Evolutionary conservation across 306 rosid genomes (phyloP).

Genomic region (Crotalaria pallida): DNA sequence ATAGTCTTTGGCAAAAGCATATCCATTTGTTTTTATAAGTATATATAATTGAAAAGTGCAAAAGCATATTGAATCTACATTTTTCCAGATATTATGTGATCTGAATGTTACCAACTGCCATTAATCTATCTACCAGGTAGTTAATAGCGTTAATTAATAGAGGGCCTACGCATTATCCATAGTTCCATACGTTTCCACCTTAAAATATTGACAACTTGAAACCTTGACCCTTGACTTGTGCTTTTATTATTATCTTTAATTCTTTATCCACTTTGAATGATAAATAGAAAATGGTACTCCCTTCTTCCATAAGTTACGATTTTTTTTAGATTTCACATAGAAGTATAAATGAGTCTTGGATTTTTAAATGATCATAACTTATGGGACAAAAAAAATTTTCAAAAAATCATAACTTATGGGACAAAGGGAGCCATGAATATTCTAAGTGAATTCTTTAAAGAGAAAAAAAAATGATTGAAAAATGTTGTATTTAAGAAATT

Average conservation of each 20-base stretch:
- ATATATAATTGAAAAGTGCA: background rate
- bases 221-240: background rate
- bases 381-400: too few relatives aligned
- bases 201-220: background rate
- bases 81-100: background rate
- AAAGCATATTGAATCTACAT: background rate
- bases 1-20: background rate
- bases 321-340: too few relatives aligned
- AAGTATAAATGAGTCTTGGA: too few relatives aligned
- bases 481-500: too few relatives aligned
- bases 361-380: too few relatives aligned
- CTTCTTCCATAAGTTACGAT: too few relatives aligned
- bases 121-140: background rate
- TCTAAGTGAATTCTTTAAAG: too few relatives aligned
- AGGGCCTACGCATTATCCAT: conserved; percentile 21
- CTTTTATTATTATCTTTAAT: conserved; percentile 16
- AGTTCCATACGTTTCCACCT: background rate
- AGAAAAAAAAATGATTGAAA: too few relatives aligned
- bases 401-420: too few relatives aligned
- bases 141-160: background rate
- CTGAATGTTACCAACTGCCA: conserved; percentile 6
- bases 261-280: conserved; percentile 5
- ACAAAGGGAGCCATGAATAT: too few relatives aligned
- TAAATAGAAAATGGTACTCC: too few relatives aligned
- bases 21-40: background rate